Evolutionary conservation across 139 green algal genomes (phyloP), one percentile per base, ranked within the genome.

Genomic region (Diplosphaera chodatii): DNA sequence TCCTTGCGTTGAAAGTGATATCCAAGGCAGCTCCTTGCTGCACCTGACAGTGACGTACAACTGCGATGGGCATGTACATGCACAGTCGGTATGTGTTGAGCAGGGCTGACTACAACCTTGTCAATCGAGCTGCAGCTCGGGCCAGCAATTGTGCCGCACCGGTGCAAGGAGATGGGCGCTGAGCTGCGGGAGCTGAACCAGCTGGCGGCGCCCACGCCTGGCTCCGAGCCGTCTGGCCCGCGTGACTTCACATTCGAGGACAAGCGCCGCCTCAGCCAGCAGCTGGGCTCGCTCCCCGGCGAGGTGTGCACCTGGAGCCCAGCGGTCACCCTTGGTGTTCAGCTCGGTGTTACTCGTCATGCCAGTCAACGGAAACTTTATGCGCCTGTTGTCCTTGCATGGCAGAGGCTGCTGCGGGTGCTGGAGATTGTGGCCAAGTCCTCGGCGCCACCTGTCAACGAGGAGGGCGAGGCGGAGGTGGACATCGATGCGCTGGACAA

Each of bases 211-310:
- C 20, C 72, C 13, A 25, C 18, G 32, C 56, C 28, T 27, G 48
- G 48, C 48, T 23, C 16, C 16, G 48, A 27, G 48, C 48, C 48
- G 3, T 59, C 48, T 25, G 48, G 48, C 73, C 64, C 40, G 22
- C 40, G 70, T 6, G 78, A 82, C 40, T 88, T 90, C 84, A 85
- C 70, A 3, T 90, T 90, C 63, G 85, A 90, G 74, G 81, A 90
- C 67, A 90, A 90, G 75, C 82, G 85, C 29, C 72, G 77, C 63
- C 78, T 90, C 13, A 79, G 64, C 25, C 62, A 82, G 21, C 33
- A 65, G 25, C 63, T 87, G 25, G 75, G 78, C 63, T 40, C 31
- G 25, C 66, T 90, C 22, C 32, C 69, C 4, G 78, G 72, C 15
- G 84, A 90, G 48, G 48, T 59, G 48, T 18, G 13, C 48, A 23